Percentiles rank a stretch among this genome's conserved stretches.
phyloP scores from a whole-genome alignment of 2,329 filamentous ascomycete genomes.

The Mycosphaerelloides madeirae region DNA sequence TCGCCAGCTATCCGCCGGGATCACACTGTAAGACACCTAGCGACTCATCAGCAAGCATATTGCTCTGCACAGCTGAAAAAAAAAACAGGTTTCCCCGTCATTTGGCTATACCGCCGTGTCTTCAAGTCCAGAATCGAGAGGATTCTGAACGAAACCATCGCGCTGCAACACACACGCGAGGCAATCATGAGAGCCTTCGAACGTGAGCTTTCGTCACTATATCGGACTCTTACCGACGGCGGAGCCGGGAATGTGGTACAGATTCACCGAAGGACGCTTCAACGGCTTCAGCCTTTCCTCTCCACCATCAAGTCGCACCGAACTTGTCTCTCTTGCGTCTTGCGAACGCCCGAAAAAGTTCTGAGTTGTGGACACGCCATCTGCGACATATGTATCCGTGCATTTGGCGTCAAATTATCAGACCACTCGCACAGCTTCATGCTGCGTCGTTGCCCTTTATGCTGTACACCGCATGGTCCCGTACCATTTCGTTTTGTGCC shows the following conservation, averaged over 20 bases:
- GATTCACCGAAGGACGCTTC: not conserved
- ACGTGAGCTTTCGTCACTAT: not conserved
- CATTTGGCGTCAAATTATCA: conserved; percentile 19
- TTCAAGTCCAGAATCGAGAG: conserved; percentile 1
- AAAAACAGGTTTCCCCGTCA: conserved; percentile 6
- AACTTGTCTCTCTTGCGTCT: conserved; percentile 30
- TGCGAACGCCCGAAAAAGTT: conserved; percentile 27
- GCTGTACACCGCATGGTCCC: conserved; percentile 12
- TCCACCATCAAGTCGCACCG: conserved; percentile 18
- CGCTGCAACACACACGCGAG: not conserved
- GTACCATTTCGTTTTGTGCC: conserved; percentile 28
- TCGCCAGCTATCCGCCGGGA: conserved; percentile 24
- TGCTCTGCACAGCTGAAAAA: no score
- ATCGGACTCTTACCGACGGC: not conserved
- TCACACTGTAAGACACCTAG: conserved; percentile 24
- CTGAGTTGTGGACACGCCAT: conserved; percentile 34
- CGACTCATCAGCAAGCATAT: no score
- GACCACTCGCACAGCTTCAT: not conserved
- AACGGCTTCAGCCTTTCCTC: conserved; percentile 3
- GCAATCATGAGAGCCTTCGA: no score
- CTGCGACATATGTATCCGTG: conserved; percentile 33
- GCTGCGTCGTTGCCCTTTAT: conserved; percentile 26
- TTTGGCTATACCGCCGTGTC: conserved; percentile 5
- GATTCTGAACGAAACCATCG: not conserved
- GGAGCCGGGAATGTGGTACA: not conserved